Evolutionary conservation across 1,139 yeast species (phyloP), one percentile per base, ranked within the genome.

Genomic region (Zygosaccharomyces sapae): DNA sequence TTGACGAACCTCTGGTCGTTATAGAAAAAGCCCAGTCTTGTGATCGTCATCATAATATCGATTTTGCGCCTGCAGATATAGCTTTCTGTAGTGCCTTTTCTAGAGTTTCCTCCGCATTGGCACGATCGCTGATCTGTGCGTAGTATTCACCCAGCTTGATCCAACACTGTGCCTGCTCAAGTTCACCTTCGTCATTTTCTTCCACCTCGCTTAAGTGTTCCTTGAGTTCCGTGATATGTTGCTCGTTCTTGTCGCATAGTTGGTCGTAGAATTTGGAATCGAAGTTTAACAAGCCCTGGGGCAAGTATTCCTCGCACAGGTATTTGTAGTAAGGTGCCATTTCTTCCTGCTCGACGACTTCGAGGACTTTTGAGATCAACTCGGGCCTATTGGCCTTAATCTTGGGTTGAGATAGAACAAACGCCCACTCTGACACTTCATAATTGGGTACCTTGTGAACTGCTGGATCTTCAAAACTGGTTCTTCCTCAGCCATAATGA

Each of bases 21-120:
- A 66, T 79, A 92, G 69, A 92, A 90, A 63, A 89, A 83, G 20
- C 95, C 97, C 50, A 94, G 71, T 63, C 98, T 80, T 13, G 90
- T 77, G 58, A 89, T 79, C 9, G 96, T 80, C 63, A 92, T 76
- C 55, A 81, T 73, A 46, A 88, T 78, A 66, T 94, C 98, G 60
- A 92, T 92, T 90, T 90, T 37, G 86, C 75, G 12, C 98, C 98
- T 0, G 94, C 79, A 35, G 92, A 84, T 39, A 92, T 90, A 1
- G 96, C 81, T 59, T 85, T 72, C 47, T 83, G 92, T 54, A 81
- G 74, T 1, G 96, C 90, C 63, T 84, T 83, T 51, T 81, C 77
- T 57, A 87, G 77, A 1, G 90, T 81, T 39, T 75, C 73, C 43
- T 77, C 71, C n/a, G 96, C 95, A 58, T 84, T 84, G 35, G 73